phyloP scores from a whole-genome alignment of 2,329 filamentous ascomycete genomes.

The Alternaria postmessia region DNA sequence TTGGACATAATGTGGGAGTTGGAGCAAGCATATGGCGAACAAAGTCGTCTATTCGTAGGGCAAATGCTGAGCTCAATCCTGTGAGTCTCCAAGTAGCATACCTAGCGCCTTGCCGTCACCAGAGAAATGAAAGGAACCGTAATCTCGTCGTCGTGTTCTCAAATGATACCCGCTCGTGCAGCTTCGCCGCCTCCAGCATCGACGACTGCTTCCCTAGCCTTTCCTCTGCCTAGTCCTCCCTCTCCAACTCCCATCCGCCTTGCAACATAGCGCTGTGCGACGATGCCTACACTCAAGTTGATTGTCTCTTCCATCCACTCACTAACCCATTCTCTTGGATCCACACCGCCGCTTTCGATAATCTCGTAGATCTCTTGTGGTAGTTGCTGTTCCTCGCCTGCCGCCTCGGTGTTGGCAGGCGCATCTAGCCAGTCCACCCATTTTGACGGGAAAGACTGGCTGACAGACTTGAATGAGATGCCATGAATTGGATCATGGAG shows the following conservation, averaged over 20 bases:
- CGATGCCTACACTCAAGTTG: slow-evolving; percentile 77
- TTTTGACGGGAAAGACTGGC: slow-evolving; percentile 80
- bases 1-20: not conserved
- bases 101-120: slow-evolving; percentile 7
- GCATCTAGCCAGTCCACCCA: slow-evolving; percentile 94
- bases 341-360: slow-evolving; percentile 75
- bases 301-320: slow-evolving; percentile 96
- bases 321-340: slow-evolving; percentile 95
- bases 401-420: slow-evolving; percentile 38
- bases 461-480: slow-evolving; percentile 84
- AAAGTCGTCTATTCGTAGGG: slow-evolving; percentile 3
- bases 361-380: slow-evolving; percentile 90
- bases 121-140: slow-evolving; percentile 8
- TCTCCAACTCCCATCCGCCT: slow-evolving; percentile 95
- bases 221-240: slow-evolving; percentile 69
- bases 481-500: slow-evolving; percentile 89
- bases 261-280: slow-evolving; percentile 95
- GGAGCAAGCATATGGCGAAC: not conserved
- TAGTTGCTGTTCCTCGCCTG: slow-evolving; percentile 62
- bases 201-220: slow-evolving; percentile 62
- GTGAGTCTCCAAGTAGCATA: slow-evolving; percentile 3
- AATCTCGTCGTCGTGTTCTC: not conserved
- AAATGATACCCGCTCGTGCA: slow-evolving; percentile 61
- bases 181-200: slow-evolving; percentile 68
- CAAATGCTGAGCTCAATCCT: slow-evolving; percentile 6